Base-by-base conservation (phyloP, 192 early-diverging fungal species). In the Backusella liffmaniae region DNA sequence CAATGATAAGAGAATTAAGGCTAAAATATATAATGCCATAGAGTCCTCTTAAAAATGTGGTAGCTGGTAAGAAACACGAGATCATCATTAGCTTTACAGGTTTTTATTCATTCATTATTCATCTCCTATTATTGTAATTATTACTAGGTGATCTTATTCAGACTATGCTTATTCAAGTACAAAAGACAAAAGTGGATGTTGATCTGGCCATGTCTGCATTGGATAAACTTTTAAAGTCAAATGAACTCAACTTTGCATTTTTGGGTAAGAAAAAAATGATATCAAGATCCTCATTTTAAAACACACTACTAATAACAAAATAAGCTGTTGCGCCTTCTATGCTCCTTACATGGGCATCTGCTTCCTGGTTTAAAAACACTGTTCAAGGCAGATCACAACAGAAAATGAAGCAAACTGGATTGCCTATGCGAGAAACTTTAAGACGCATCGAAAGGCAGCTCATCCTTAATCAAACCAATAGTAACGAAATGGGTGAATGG, bases 241-340 rank as follows among this genome's bases (percentile, higher is more conserved):
- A 98, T 80, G 97, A 98, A 77, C 90, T 98, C 72, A 98, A 98
- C 73, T 98, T 98, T 88, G 90, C 94, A 10, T 91, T 98, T 70
- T 77, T 98, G 68, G 94, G 80, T 81, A 81, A 51, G 37, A n/a
- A 35, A 53, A 29, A 32, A 32, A 32, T 32, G 1, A 9, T 37
- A 18, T 18, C 26, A n/a, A 18, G 30, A 39, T n/a, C 23, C 13
- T 29, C 13, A 30, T 29, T 29, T 29, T 30, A 23, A 30, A 30
- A 30, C 16, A 16, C 34, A 69, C 9, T 49, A 75, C 32, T 44
- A 39, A 3, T 39, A 4, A 26, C 26, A 34, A 59, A 34, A 26
- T 67, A 51, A 79, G 82, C 82, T 77, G 82, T 83, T 34, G 82
- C 82, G 26, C 82, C 82, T 44, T 79, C 82, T 1, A 83, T 83